A percentile compares a stretch with the other conserved stretches of the same genome.
Evolutionary conservation across 1,284 basidiomycete genomes (phyloP).

Genomic region (Heterobasidion parviporum): DNA sequence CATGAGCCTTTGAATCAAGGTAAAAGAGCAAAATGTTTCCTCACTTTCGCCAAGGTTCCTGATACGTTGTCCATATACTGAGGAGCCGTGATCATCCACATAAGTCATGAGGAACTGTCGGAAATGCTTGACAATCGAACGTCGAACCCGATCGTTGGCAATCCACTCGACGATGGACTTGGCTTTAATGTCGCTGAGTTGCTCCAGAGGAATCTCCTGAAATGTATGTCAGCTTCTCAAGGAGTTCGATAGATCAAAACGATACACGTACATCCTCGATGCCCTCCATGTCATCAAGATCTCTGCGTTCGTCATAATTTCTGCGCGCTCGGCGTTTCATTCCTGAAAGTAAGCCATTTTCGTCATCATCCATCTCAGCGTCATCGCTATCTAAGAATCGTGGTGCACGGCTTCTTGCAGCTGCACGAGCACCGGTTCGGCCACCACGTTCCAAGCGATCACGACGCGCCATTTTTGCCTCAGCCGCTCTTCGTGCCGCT

Average conservation of each 20-base stretch:
- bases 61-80: slow-evolving; percentile 93
- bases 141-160: slow-evolving; percentile 81
- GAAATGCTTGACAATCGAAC: slow-evolving; percentile 90
- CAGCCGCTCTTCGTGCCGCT: slow-evolving; percentile 76
- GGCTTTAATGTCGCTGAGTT: slow-evolving; percentile 95
- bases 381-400: slow-evolving; percentile 77
- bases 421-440: slow-evolving; percentile 50
- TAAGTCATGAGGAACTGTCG: slow-evolving; percentile 94
- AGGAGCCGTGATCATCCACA: slow-evolving; percentile 84
- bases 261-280: slow-evolving; percentile 63
- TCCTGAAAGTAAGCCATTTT: slow-evolving; percentile 39
- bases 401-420: slow-evolving; percentile 72
- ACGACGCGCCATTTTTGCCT: slow-evolving; percentile 81
- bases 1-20: not conserved
- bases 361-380: slow-evolving; percentile 22
- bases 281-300: slow-evolving; percentile 80
- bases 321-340: slow-evolving; percentile 76
- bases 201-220: slow-evolving; percentile 90
- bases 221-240: not conserved
- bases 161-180: slow-evolving; percentile 98
- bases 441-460: slow-evolving; percentile 73
- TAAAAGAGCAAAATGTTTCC: slow-evolving; percentile 19
- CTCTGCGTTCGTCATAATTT: slow-evolving; percentile 83
- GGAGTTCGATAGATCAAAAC: not conserved
- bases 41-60: slow-evolving; percentile 90